Conservation (phyloP, 768 basidiomycete genomes). For the Leccinellum rugosiceps region DNA sequence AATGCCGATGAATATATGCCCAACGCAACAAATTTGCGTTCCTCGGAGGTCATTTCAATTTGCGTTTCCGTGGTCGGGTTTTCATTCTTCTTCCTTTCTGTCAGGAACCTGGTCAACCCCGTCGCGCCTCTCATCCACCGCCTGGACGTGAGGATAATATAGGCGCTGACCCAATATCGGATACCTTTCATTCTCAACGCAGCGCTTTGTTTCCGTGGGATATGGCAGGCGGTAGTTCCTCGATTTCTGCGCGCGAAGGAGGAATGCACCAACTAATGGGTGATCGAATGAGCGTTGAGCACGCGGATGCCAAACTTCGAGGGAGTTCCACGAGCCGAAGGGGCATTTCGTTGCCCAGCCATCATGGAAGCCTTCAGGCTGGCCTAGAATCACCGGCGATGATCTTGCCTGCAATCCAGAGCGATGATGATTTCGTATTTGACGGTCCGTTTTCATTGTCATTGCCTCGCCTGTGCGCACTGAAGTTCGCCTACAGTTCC, state of each 20-base stretch:
- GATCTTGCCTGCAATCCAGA: slow-evolving; percentile 37
- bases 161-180: slow-evolving; percentile 41
- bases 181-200: slow-evolving; percentile 51
- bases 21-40: slow-evolving; percentile 33
- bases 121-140: slow-evolving; percentile 58
- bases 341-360: slow-evolving; percentile 57
- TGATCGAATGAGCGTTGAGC: slow-evolving; percentile 48
- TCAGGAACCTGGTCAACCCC: slow-evolving; percentile 85
- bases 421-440: slow-evolving; percentile 64
- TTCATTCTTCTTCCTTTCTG: slow-evolving; percentile 15
- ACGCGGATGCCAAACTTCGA: slow-evolving; percentile 50
- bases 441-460: slow-evolving; percentile 44
- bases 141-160: slow-evolving; percentile 51
- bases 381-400: slow-evolving; percentile 49
- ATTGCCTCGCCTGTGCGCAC: slow-evolving; percentile 2
- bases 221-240: slow-evolving; percentile 68
- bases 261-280: slow-evolving; percentile 34
- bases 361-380: slow-evolving; percentile 40
- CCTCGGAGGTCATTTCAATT: slow-evolving; percentile 58
- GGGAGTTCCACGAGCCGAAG: slow-evolving; percentile 54
- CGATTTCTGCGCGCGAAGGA: slow-evolving; percentile 37
- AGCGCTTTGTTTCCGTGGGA: slow-evolving; percentile 84
- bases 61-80: neutral
- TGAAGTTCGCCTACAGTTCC: slow-evolving; percentile 26
- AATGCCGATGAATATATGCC: slow-evolving; percentile 14